These are phyloP conservation scores for Arthrocladium fulminans DNA, from an alignment of 2,329 filamentous ascomycete species.

Conservation along the genomic window DNA sequence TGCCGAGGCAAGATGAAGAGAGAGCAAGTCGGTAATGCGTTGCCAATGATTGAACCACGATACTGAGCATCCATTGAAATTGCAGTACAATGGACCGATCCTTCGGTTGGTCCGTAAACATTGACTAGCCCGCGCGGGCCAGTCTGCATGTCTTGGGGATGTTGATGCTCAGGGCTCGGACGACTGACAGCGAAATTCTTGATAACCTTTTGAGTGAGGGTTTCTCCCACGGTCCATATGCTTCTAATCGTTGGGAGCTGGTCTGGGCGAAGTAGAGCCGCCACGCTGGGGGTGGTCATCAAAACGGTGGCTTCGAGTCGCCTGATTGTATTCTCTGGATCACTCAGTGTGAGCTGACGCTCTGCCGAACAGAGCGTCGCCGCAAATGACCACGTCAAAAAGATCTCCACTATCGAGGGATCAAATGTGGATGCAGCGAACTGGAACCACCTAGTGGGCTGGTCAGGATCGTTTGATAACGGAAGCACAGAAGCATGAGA, in stretches of 20 bases:
- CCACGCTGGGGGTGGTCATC: not conserved
- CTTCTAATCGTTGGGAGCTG: too few species aligned
- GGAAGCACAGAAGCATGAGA: not conserved
- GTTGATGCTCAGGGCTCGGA: too few species aligned
- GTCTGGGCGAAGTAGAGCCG: not conserved
- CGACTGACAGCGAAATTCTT: too few species aligned
- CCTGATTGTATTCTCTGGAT: not conserved
- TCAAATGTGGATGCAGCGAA: constrained; percentile 20
- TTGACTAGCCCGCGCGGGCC: too few species aligned
- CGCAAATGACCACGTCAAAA: constrained; percentile 14
- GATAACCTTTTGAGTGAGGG: too few species aligned
- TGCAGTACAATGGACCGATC: too few species aligned
- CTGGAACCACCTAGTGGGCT: constrained; percentile 10
- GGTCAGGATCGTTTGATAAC: not conserved
- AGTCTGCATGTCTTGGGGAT: too few species aligned
- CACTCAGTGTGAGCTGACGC: not conserved
- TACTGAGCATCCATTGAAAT: too few species aligned
- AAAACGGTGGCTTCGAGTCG: not conserved
- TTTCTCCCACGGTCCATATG: not conserved
- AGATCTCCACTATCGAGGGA: constrained; percentile 15
- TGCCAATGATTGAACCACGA: too few species aligned
- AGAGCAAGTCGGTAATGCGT: too few species aligned
- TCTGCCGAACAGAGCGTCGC: constrained; percentile 16
- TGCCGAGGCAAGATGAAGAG: too few species aligned
- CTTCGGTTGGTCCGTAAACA: too few species aligned